Evolutionary conservation across 106 monocot genomes (phyloP), one percentile per base, ranked within the genome.

Genomic region (Agapanthus africanus): DNA sequence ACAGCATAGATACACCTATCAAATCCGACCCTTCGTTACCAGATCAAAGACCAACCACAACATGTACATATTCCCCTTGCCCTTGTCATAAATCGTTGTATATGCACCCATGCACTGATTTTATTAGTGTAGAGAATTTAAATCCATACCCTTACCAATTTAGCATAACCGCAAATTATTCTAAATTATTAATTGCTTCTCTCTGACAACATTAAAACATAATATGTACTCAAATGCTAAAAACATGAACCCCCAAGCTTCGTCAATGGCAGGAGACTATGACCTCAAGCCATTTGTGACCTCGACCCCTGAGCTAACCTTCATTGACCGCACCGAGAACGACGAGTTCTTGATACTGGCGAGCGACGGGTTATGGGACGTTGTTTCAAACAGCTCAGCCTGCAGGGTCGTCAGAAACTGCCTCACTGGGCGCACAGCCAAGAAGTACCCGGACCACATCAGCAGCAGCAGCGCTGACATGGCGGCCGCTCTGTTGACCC

Each of bases 261-360:
- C 25, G 25, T n/a, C n/a, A n/a, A n/a, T 54, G 52, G 25, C 59
- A 81, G 77, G 81, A 18, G 79, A 83, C 46, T 66, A 62, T 22
- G 74, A 79, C 37, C 67, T 83, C 15, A 83, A 79, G 25, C 83
- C 83, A 11, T 75, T 54, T 40, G 83, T 83, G 59, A 83, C 35
- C 7, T 54, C 61, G 1, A 78, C 75, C 5, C 83, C 83, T 7
- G 83, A 83, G 68, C 64, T 76, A 33, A 83, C 72, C 2, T 79
- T 83, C 35, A 63, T 41, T 1, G 62, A 62, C 5, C 60, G 83
- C 2, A 74, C 60, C 0, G 64, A 70, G 6, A 27, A 35, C 13
- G 82, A 82, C 42, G 82, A 82, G 78, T 82, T 82, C 44, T 46
- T 82, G 18, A 69, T 82, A 6, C 66, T 80, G 25, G 80, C 75